phyloP scores from a whole-genome alignment of 2,329 filamentous ascomycete genomes.

The Aplosporella prunicola region DNA sequence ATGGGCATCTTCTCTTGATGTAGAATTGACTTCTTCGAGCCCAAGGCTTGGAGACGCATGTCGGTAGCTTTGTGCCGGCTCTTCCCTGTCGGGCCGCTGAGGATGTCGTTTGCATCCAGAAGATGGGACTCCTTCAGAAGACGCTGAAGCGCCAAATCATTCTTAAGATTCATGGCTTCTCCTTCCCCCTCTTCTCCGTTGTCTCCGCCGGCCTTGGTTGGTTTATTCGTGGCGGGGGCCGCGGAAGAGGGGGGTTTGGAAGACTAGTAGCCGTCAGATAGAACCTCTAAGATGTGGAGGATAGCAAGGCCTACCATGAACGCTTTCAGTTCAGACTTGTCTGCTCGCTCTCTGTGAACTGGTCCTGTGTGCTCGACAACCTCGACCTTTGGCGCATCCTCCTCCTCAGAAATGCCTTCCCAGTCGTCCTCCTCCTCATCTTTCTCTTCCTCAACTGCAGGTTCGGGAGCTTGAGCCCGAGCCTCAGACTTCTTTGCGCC shows the following conservation, averaged over 20 bases:
- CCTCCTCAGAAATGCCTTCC: constrained; percentile 51
- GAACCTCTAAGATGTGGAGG: neutral
- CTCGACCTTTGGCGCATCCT: constrained; percentile 34
- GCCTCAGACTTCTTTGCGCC: constrained; percentile 22
- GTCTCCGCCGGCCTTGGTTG: constrained; percentile 28
- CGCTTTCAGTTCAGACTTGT: constrained; percentile 58
- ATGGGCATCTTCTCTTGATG: constrained; percentile 84
- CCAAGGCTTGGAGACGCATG: constrained; percentile 70
- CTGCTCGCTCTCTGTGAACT: constrained; percentile 19
- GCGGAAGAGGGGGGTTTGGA: constrained; percentile 40
- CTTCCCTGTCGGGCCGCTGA: constrained; percentile 47
- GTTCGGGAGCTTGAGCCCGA: constrained; percentile 12
- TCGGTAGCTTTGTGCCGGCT: constrained; percentile 75
- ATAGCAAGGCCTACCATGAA: constrained; percentile 57
- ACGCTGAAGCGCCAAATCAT: constrained; percentile 85
- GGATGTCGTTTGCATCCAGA: constrained; percentile 50
- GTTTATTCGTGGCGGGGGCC: constrained; percentile 14
- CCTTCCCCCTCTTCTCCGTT: constrained; percentile 50
- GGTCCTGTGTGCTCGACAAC: constrained; percentile 36
- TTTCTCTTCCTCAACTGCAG: constrained; percentile 20
- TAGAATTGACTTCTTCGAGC: constrained; percentile 65
- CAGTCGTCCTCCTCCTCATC: constrained; percentile 37
- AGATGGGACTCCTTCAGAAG: constrained; percentile 88
- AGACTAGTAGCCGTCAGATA: constrained; percentile 22
- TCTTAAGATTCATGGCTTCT: constrained; percentile 63